Percentiles rank a stretch among this genome's conserved stretches.
Evolutionary conservation across 176 grass and related monocot genomes (phyloP).

Genomic region (Miscanthus lutarioriparius): DNA sequence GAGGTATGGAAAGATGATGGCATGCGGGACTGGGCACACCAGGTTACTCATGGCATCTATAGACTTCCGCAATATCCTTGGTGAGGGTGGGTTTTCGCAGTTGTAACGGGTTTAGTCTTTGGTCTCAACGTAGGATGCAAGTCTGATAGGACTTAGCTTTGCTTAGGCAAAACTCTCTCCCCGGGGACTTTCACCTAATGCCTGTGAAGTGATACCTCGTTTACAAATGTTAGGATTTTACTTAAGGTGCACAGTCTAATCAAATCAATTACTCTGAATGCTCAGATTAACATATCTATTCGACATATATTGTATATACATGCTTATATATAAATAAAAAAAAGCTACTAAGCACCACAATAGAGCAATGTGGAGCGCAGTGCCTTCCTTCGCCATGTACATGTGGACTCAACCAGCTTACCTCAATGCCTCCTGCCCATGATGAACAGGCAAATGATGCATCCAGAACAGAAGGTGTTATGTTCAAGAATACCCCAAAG

Average conservation of each 20-base stretch:
- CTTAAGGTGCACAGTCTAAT: neutral
- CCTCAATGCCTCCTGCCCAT: slow-evolving; percentile 37
- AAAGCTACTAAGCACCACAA: slow-evolving; percentile 32
- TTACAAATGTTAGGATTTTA: neutral
- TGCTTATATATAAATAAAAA: neutral
- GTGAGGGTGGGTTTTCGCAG: neutral
- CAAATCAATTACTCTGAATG: neutral
- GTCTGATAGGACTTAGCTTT: neutral
- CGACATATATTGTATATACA: slow-evolving; percentile 13
- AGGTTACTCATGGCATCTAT: neutral
- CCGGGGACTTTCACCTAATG: neutral
- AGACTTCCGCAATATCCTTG: neutral
- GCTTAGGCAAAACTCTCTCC: neutral
- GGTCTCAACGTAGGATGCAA: neutral
- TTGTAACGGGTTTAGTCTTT: neutral
- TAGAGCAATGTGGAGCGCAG: neutral
- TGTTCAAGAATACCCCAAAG: neutral
- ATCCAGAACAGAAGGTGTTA: slow-evolving; percentile 24
- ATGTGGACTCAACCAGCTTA: slow-evolving; percentile 43
- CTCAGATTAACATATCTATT: neutral
- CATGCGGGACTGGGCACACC: neutral
- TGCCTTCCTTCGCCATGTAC: slow-evolving; percentile 44
- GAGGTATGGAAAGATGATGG: neutral
- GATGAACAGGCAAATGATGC: slow-evolving; percentile 36
- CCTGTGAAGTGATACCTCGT: neutral